Conservation (phyloP, 495 filamentous ascomycete genomes). For the Tuber calosporum region DNA sequence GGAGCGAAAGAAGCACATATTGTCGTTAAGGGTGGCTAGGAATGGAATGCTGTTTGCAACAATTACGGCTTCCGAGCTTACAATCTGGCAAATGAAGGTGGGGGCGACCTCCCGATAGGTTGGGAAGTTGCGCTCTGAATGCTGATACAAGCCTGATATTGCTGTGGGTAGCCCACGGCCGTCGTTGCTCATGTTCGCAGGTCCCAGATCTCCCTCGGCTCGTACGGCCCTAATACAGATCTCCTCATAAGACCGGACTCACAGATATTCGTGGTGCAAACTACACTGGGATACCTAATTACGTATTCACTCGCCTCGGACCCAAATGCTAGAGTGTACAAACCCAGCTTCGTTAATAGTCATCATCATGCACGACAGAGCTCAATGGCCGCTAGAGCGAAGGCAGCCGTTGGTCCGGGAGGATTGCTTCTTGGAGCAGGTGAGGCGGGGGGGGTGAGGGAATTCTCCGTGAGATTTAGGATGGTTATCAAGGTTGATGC, state of each 20-base stretch:
- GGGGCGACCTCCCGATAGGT: conserved; percentile 42
- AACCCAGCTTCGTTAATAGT: conserved; percentile 63
- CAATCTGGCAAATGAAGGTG: conserved; percentile 94
- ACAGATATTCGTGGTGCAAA: conserved; percentile 86
- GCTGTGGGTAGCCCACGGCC: conserved; percentile 65
- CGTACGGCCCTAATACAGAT: conserved; percentile 77
- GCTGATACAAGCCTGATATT: conserved; percentile 24
- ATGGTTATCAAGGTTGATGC: conserved; percentile 99
- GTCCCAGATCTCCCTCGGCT: conserved; percentile 65
- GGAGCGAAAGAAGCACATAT: conserved; percentile 53
- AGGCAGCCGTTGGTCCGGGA: conserved; percentile 50
- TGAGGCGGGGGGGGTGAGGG: conserved; percentile 71
- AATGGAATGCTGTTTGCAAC: conserved; percentile 82
- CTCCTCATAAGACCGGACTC: conserved; percentile 86
- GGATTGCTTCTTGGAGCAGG: conserved; percentile 57
- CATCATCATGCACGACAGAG: conserved; percentile 64
- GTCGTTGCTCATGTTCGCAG: conserved; percentile 78
- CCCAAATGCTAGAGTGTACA: conserved; percentile 72
- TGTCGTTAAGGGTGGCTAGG: conserved; percentile 69
- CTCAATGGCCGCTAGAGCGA: conserved; percentile 54
- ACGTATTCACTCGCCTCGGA: conserved; percentile 91
- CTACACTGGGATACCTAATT: conserved; percentile 76
- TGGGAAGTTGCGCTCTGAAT: conserved; percentile 11
- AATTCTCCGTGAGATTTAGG: conserved; percentile 82
- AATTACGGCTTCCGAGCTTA: conserved; percentile 72